These are phyloP conservation scores for Dicorynia guianensis DNA, from an alignment of 306 rosid genomes.

Conservation along the genomic window DNA sequence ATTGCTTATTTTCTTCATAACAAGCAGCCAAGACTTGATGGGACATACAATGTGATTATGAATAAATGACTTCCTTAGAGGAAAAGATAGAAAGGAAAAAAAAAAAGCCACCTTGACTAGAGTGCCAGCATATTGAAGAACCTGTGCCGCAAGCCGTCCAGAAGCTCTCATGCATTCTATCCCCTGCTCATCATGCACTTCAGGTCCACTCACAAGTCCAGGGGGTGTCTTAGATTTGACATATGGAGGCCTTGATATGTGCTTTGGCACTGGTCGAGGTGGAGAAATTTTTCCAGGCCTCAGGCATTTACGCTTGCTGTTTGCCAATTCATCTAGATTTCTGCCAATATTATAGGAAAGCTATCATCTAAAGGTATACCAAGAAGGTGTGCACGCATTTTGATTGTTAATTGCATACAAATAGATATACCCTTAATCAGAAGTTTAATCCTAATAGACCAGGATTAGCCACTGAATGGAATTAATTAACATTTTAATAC, in stretches of 20 bases:
- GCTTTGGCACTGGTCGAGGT: slow-evolving; percentile 68
- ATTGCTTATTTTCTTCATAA: slow-evolving; percentile 14
- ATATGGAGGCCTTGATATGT: slow-evolving; percentile 77
- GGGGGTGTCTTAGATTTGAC: slow-evolving; percentile 69
- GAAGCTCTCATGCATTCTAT: slow-evolving; percentile 93
- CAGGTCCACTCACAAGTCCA: slow-evolving; percentile 77
- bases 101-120: slow-evolving; percentile 77
- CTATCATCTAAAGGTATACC: slow-evolving; percentile 28
- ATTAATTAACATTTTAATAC: neutral
- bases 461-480: slow-evolving; percentile 3
- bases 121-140: slow-evolving; percentile 92
- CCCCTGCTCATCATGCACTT: slow-evolving; percentile 86
- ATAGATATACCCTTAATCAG: neutral
- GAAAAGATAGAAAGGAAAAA: slow-evolving; percentile 20
- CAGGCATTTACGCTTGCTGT: slow-evolving; percentile 62
- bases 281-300: slow-evolving; percentile 92
- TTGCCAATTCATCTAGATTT: slow-evolving; percentile 59
- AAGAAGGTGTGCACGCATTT: neutral
- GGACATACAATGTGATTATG: slow-evolving; percentile 9
- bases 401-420: too few species aligned
- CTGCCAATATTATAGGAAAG: slow-evolving; percentile 52
- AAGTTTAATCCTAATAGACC: neutral
- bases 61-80: neutral
- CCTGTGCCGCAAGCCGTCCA: slow-evolving; percentile 94
- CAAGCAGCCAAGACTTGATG: neutral